Conservation (phyloP, 345 rosid genomes). For the Ricinus communis region DNA sequence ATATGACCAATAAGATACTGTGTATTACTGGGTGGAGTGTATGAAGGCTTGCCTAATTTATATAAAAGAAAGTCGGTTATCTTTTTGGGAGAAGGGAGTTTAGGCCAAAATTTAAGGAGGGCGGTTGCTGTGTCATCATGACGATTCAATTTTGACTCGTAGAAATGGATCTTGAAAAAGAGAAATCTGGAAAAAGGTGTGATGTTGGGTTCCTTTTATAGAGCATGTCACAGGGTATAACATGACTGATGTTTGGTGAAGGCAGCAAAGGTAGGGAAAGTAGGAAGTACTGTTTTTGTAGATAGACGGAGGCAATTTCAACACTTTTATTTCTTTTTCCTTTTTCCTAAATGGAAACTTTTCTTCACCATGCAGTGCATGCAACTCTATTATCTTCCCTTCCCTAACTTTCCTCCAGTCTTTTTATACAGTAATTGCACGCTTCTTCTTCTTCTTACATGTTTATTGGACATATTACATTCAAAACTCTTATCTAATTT, state of each 20-base stretch:
- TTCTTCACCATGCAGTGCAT: neutral
- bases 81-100: too few relatives aligned
- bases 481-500: too few relatives aligned
- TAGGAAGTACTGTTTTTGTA: too few relatives aligned
- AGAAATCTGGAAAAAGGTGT: neutral
- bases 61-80: too few relatives aligned
- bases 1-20: too few relatives aligned
- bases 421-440: neutral
- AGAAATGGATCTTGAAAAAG: neutral
- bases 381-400: neutral
- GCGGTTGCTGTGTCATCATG: neutral
- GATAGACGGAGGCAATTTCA: neutral
- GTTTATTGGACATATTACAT: too few relatives aligned
- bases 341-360: too few relatives aligned
- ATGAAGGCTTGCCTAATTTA: too few relatives aligned
- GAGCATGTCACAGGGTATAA: neutral
- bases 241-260: slow-evolving; percentile 12
- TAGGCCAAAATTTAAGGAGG: slow-evolving; percentile 15
- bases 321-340: too few relatives aligned
- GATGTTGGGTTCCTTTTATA: neutral
- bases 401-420: neutral
- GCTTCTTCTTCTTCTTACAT: neutral
- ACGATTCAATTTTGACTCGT: slow-evolving; percentile 11
- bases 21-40: too few relatives aligned
- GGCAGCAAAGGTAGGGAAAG: too few relatives aligned